Percentiles rank a stretch among this genome's conserved stretches.
phyloP scores from a whole-genome alignment of 2,329 filamentous ascomycete genomes.

The Diaporthe vexans region DNA sequence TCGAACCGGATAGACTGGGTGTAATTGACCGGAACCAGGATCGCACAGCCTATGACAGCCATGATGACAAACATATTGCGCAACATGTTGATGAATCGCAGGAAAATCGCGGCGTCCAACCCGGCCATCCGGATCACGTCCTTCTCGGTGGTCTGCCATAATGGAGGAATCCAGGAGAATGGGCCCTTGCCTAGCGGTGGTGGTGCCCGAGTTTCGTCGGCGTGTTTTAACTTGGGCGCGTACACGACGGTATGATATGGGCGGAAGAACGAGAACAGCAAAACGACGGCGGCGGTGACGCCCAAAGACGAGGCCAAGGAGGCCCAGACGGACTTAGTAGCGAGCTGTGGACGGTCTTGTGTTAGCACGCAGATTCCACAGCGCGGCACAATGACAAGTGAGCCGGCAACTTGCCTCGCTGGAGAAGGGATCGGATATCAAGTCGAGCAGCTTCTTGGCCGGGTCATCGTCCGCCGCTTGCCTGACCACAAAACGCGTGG shows the following conservation, averaged over 20 bases:
- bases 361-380: conserved; percentile 35
- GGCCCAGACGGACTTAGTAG: conserved; percentile 77
- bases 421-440: conserved; percentile 66
- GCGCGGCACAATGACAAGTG: conserved; percentile 37
- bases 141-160: conserved; percentile 83
- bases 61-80: conserved; percentile 88
- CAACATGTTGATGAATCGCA: conserved; percentile 91
- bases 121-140: conserved; percentile 86
- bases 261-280: conserved; percentile 89
- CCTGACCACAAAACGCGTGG: conserved; percentile 39
- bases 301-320: conserved; percentile 85
- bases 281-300: conserved; percentile 78
- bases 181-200: conserved; percentile 89
- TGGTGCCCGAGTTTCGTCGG: conserved; percentile 89
- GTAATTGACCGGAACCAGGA: conserved; percentile 87
- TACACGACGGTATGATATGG: conserved; percentile 95
- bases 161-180: conserved; percentile 86
- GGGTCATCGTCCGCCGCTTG: conserved; percentile 46
- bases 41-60: conserved; percentile 78
- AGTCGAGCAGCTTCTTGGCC: conserved; percentile 59
- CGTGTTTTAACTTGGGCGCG: conserved; percentile 92
- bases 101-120: conserved; percentile 90
- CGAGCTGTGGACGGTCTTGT: conserved; percentile 52
- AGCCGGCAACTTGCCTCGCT: conserved; percentile 55
- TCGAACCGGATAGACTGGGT: conserved; percentile 58